Evolutionary conservation across 768 basidiomycete genomes (phyloP).

Genomic region (Termitomyces sp.): DNA sequence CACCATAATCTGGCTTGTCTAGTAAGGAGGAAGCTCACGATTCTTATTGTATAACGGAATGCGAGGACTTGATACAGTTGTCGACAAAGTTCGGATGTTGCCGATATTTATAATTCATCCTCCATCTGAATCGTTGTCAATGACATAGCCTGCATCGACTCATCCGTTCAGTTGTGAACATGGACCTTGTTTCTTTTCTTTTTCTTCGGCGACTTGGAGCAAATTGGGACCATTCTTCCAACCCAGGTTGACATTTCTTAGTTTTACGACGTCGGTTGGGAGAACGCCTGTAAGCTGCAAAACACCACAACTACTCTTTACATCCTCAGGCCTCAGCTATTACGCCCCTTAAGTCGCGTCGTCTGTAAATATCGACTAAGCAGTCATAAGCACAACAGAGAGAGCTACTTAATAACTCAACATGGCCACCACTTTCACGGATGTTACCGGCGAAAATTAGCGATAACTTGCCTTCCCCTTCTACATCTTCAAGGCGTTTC

Average conservation of each 20-base stretch:
- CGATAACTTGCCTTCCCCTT: not conserved
- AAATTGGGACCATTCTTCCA: not conserved
- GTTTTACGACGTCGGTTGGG: too few relatives aligned
- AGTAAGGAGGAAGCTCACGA: not conserved
- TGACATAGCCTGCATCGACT: too few relatives aligned
- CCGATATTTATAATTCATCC: not conserved
- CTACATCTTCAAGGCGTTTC: not conserved
- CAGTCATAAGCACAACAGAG: not conserved
- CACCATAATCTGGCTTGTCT: constrained; percentile 12
- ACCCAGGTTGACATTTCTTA: not conserved
- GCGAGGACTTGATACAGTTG: not conserved
- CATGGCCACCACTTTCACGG: not conserved
- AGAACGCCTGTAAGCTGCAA: too few relatives aligned
- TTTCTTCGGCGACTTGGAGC: not conserved
- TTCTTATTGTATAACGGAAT: not conserved
- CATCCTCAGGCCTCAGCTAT: not conserved
- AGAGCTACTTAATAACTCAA: too few relatives aligned
- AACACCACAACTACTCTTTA: too few relatives aligned
- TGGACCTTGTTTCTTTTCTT: too few relatives aligned
- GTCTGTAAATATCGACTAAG: too few relatives aligned
- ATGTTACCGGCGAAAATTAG: not conserved
- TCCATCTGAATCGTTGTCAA: too few relatives aligned
- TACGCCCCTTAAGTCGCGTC: not conserved
- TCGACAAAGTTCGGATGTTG: not conserved
- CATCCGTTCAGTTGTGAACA: too few relatives aligned